Conservation (phyloP, 176 grass and related monocot genomes). For the Phragmites australis region DNA sequence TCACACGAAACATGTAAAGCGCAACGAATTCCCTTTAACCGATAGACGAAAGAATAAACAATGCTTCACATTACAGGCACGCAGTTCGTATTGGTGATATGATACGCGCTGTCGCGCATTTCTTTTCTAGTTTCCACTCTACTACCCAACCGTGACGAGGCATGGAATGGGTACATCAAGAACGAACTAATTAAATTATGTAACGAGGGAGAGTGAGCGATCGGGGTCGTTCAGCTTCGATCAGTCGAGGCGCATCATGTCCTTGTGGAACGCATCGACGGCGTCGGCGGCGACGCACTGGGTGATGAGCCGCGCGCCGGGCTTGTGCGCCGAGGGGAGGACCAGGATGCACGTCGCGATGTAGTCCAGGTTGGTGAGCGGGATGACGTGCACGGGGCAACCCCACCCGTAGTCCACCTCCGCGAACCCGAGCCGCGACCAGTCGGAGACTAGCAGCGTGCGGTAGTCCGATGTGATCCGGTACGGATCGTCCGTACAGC, state of each 20-base stretch:
- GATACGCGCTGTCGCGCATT: too few species aligned
- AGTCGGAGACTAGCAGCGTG: slow-evolving; percentile 88
- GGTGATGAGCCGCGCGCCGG: slow-evolving; percentile 76
- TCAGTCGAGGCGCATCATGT: slow-evolving; percentile 78
- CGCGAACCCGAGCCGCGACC: slow-evolving; percentile 79
- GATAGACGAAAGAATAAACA: slow-evolving; percentile 32
- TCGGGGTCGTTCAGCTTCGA: too few species aligned
- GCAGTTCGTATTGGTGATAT: background rate
- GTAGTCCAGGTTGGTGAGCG: slow-evolving; percentile 86
- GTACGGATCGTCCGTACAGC: slow-evolving; percentile 64
- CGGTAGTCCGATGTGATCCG: slow-evolving; percentile 77
- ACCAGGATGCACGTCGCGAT: slow-evolving; percentile 94
- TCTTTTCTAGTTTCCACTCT: background rate
- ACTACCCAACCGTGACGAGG: background rate
- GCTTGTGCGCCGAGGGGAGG: slow-evolving; percentile 68
- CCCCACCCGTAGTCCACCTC: slow-evolving; percentile 98
- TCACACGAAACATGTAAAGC: background rate
- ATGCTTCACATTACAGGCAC: slow-evolving; percentile 21
- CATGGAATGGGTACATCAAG: background rate
- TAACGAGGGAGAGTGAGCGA: too few species aligned
- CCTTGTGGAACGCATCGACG: slow-evolving; percentile 62
- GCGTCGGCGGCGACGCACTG: slow-evolving; percentile 69
- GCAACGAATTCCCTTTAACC: background rate
- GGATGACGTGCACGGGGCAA: slow-evolving; percentile 76
- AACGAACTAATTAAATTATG: slow-evolving; percentile 32